Conservation (phyloP, 331 rosid genomes). For the Stylosanthes scabra region DNA sequence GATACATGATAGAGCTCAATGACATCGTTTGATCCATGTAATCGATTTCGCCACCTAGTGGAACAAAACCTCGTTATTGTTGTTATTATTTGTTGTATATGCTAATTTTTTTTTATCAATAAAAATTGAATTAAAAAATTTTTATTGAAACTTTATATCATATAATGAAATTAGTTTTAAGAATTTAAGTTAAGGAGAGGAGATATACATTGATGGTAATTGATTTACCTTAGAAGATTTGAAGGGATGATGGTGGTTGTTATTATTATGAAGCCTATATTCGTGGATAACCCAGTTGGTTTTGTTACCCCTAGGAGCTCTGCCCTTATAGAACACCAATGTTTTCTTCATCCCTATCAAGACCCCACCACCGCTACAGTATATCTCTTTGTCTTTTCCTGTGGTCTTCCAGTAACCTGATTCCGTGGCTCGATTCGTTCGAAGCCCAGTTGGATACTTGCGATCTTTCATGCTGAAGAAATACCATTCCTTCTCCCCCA, state of each 20-base stretch:
- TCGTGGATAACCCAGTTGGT: constrained; percentile 89
- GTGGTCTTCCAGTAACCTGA: constrained; percentile 87
- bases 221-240: constrained; percentile 50
- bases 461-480: constrained; percentile 75
- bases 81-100: too few species aligned
- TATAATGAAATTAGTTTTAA: too few species aligned
- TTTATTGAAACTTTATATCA: too few species aligned
- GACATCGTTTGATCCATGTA: too few species aligned
- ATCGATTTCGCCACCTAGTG: too few species aligned
- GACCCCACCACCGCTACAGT: constrained; percentile 36
- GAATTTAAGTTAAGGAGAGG: too few species aligned
- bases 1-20: too few species aligned
- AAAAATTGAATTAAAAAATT: too few species aligned
- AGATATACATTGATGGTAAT: too few species aligned
- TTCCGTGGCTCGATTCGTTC: constrained; percentile 86
- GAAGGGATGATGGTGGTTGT: constrained; percentile 31
- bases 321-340: constrained; percentile 73
- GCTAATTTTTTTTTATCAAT: too few species aligned
- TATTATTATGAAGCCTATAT: constrained; percentile 64
- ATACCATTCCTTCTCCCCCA: constrained; percentile 89
- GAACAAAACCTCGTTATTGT: too few species aligned
- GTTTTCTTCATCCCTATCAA: constrained; percentile 85
- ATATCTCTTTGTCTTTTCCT: constrained; percentile 79
- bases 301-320: constrained; percentile 86
- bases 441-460: constrained; percentile 79